Evolutionary conservation across 495 filamentous ascomycete genomes (phyloP).

Genomic region (Aspergillus wentii): DNA sequence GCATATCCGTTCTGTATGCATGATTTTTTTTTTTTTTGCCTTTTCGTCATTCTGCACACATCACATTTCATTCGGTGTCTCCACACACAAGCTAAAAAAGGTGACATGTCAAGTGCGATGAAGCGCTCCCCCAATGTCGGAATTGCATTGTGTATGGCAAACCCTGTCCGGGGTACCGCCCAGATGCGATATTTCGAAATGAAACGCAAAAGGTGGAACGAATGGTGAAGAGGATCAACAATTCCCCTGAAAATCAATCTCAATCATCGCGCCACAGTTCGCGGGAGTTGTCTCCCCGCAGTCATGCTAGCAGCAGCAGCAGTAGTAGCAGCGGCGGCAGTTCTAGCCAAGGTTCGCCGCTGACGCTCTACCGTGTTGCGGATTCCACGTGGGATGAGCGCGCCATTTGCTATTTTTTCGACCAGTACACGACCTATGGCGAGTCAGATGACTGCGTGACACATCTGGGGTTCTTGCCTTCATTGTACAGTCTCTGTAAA

Average conservation of each 20-base stretch:
- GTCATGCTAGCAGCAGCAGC: neutral
- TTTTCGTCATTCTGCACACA: neutral
- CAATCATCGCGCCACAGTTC: neutral
- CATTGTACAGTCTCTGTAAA: slow-evolving; percentile 26
- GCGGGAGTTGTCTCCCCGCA: neutral
- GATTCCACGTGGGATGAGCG: slow-evolving; percentile 38
- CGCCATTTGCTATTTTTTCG: slow-evolving; percentile 41
- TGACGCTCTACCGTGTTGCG: slow-evolving; percentile 17
- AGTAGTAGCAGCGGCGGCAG: slow-evolving; percentile 2
- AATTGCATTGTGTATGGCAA: slow-evolving; percentile 38
- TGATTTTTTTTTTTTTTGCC: slow-evolving; percentile 2
- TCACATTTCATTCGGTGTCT: neutral
- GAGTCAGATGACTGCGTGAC: slow-evolving; percentile 18
- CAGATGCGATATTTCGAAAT: slow-evolving; percentile 35
- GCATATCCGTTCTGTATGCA: slow-evolving; percentile 3
- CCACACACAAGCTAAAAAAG: slow-evolving; percentile 18
- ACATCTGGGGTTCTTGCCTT: slow-evolving; percentile 33
- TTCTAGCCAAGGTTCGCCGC: neutral
- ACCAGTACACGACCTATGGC: slow-evolving; percentile 31
- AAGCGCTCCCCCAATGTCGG: slow-evolving; percentile 35
- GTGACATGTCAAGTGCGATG: slow-evolving; percentile 30
- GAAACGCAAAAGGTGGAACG: slow-evolving; percentile 31
- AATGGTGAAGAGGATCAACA: slow-evolving; percentile 17
- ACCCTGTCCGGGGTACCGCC: slow-evolving; percentile 40
- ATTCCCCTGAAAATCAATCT: slow-evolving; percentile 2